A percentile compares a stretch with the other conserved stretches of the same genome.
Evolutionary conservation across 2,329 filamentous ascomycete genomes (phyloP).

Genomic region (Xylariomycetidae sp.): DNA sequence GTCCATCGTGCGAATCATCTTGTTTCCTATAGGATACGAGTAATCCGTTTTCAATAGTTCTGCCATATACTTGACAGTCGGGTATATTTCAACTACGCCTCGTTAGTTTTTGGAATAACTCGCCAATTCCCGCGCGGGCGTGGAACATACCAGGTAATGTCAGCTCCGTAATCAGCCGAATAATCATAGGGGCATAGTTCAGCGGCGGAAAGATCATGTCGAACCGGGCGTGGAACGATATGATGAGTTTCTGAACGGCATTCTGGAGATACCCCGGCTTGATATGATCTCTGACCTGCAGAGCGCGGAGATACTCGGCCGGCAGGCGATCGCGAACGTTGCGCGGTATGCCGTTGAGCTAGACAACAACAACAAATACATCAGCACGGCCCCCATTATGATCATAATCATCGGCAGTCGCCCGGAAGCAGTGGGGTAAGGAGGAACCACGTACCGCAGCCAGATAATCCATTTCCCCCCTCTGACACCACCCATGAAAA

Average conservation of each 20-base stretch:
- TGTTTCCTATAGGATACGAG: slow-evolving; percentile 46
- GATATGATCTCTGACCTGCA: slow-evolving; percentile 50
- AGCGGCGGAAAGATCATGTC: slow-evolving; percentile 67
- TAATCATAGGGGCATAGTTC: slow-evolving; percentile 64
- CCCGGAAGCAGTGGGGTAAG: too few relatives aligned
- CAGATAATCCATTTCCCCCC: slow-evolving; percentile 67
- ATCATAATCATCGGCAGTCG: too few relatives aligned
- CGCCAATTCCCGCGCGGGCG: not conserved
- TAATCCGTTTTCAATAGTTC: slow-evolving; percentile 49
- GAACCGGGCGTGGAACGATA: slow-evolving; percentile 64
- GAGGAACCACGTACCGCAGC: slow-evolving; percentile 49
- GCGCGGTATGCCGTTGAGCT: slow-evolving; percentile 55
- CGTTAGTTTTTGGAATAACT: slow-evolving; percentile 18
- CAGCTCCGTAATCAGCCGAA: slow-evolving; percentile 66
- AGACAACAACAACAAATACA: slow-evolving; percentile 2
- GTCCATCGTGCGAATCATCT: slow-evolving; percentile 44
- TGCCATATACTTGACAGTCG: slow-evolving; percentile 53
- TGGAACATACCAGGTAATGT: slow-evolving; percentile 63
- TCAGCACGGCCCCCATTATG: not conserved
- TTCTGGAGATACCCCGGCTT: slow-evolving; percentile 58
- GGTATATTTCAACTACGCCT: slow-evolving; percentile 58
- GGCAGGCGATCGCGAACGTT: slow-evolving; percentile 64
- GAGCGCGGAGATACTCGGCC: slow-evolving; percentile 50
- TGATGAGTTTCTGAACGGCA: slow-evolving; percentile 55
- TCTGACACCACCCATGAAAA: slow-evolving; percentile 62